Evolutionary conservation across 331 rosid species (phyloP).

Genomic region (Malus hybrid): DNA sequence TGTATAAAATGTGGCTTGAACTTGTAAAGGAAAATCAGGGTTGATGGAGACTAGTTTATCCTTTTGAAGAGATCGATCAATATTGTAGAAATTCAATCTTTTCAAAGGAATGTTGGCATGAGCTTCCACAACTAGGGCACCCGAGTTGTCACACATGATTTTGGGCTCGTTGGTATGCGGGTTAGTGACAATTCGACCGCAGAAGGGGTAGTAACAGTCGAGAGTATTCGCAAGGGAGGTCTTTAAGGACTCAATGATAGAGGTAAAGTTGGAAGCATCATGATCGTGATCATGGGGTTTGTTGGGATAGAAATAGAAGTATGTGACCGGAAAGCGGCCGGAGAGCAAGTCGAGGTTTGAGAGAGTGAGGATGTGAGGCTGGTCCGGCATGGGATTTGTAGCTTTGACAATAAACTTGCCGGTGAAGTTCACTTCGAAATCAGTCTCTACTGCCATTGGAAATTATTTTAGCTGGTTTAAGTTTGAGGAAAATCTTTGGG

Average conservation of each 20-base stretch:
- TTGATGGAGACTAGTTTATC: constrained; percentile 21
- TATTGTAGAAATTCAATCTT: constrained; percentile 46
- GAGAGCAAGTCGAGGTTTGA: constrained; percentile 86
- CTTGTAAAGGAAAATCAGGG: constrained; percentile 33
- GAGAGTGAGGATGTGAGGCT: constrained; percentile 34
- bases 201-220: constrained; percentile 49
- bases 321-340: constrained; percentile 83
- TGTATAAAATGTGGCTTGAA: constrained; percentile 52
- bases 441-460: constrained; percentile 13
- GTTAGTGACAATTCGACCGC: constrained; percentile 56
- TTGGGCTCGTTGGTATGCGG: constrained; percentile 56
- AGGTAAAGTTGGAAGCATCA: too few species aligned
- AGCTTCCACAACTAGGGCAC: constrained; percentile 63
- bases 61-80: constrained; percentile 38
- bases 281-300: constrained; percentile 6
- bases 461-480: too few species aligned
- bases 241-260: constrained; percentile 37
- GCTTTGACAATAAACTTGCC: constrained; percentile 43
- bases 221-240: constrained; percentile 45
- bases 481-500: neutral
- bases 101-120: constrained; percentile 36
- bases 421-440: constrained; percentile 42
- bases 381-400: constrained; percentile 23
- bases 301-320: constrained; percentile 62
- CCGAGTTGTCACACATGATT: constrained; percentile 64